Evolutionary conservation across 2,329 filamentous ascomycete genomes (phyloP), one percentile per base, ranked within the genome.

Genomic region (Trichoderma sp.): DNA sequence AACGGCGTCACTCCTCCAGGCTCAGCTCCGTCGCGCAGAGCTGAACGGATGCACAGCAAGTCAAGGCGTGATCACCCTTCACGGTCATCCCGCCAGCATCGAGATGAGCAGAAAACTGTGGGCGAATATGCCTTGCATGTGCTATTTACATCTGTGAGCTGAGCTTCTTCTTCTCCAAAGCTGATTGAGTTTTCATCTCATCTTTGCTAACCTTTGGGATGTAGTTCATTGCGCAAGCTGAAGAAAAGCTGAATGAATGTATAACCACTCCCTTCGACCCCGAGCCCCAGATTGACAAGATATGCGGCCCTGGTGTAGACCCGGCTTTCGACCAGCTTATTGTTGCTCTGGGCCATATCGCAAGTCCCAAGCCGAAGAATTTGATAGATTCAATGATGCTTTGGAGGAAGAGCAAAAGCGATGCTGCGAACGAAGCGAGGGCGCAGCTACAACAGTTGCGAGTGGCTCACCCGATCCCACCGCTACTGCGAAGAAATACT

Each of bases 381-480:
- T 82, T 99, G 63, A 97, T 99, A 75, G 96, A 99, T 79, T 94
- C 93, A 24, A 94, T 99, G 79, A 99, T 99, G 93, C 87, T 97
- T 37, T 99, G 96, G 96, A 90, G 96, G 68, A 98, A 97, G 80
- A 92, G 89, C 72, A 98, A 98, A 82, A 97, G 94, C 72, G 95
- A 98, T 79, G 89, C 91, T 27, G 94, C 94, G 33, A 91, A 88
- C 74, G 88, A 91, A 72, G 90, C 91, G 33, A 85, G 89, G 27
- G 80, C 73, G 56, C 84, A 88, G 74, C 80, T 89, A 27, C 87
- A 89, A 73, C 86, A 89, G 67, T 78, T 83, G 24, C 83, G 82
- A 19, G 78, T 78, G 40, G 79, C 77, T 53, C 74, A 77, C 5
- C 81, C 79, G 8, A 85, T 80, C 55, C 85, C 79, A 49, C 84